Base-by-base conservation (phyloP, 768 basidiomycete species). In the Boletellus ananas region DNA sequence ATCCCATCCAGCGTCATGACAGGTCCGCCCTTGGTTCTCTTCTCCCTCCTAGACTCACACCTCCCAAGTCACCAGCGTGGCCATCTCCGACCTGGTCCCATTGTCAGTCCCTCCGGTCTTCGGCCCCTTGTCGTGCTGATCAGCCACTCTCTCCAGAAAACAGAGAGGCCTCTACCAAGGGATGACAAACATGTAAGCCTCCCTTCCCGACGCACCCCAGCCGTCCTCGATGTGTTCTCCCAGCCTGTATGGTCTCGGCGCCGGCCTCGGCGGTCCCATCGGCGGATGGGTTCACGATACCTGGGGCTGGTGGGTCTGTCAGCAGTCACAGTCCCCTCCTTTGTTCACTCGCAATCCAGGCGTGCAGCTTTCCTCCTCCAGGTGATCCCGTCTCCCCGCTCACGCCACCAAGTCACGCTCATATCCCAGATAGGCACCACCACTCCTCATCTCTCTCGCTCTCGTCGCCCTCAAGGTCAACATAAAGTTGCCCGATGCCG, bases 161-260 rank as follows among this genome's bases (percentile, higher is more conserved):
- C 84, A 90, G 53, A 79, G 94, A 46, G 94, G 92, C 2, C 69
- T 95, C 9, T 95, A 93, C 62, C 95, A 98, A 67, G 94, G 94
- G 49, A 77, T 92, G 75, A 84, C 87, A 31, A 93, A 93, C 63
- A 81, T 93, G 90, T 91, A 73, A n/a, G n/a, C 58, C 81, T 64
- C 31, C 47, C 25, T 37, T 40, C 36, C 37, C 23, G 31, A 12
- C 37, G 14, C 6, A 37, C 33, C 41, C 42, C 42, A 20, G n/a
- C 49, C 36, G 45, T 48, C 50, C 41, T 54, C 56, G 8, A 51
- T 17, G 8, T 6, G 36, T 50, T 45, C 2, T 49, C 36, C 57
- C 60, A 92, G 90, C 68, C 66, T 91, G 55, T 95, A 83, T 63
- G 94, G 93, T 37, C 72, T 90, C 45, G 94, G 94, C 48, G 81